Percentiles rank a stretch among this genome's conserved stretches.
These are phyloP conservation scores for Curvularia sp. DNA, from an alignment of 2,329 filamentous ascomycete genomes.

Conservation along the genomic window DNA sequence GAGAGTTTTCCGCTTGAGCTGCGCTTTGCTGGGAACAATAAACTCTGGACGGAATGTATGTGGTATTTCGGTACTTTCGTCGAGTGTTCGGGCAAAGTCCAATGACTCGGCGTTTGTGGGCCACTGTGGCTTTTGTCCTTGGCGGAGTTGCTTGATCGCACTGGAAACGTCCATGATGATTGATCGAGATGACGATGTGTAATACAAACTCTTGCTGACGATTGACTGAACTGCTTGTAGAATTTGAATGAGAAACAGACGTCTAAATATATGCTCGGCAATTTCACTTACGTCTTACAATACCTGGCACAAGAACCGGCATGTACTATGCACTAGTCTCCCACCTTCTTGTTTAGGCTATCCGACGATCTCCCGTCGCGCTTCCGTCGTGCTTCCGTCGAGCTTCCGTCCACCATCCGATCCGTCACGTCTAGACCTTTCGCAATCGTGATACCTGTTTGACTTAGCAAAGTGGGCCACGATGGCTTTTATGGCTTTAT, in stretches of 20 bases:
- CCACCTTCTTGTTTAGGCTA: constrained; percentile 29
- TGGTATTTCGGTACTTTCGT: constrained; percentile 44
- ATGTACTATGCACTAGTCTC: constrained; percentile 10
- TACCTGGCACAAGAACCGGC: constrained; percentile 15
- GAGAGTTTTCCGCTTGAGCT: constrained; percentile 69
- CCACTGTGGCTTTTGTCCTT: constrained; percentile 41
- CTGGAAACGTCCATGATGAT: constrained; percentile 32
- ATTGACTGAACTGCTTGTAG: constrained; percentile 3
- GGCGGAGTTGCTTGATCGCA: constrained; percentile 37
- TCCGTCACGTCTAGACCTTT: neutral
- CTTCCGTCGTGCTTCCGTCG: constrained; percentile 9
- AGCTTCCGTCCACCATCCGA: constrained; percentile 19
- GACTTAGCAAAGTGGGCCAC: constrained; percentile 1
- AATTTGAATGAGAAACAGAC: constrained; percentile 1
- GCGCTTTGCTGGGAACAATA: constrained; percentile 74
- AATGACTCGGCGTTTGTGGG: constrained; percentile 31
- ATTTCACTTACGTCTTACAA: constrained; percentile 20
- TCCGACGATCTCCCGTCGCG: constrained; percentile 12
- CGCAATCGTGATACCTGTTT: constrained; percentile 2
- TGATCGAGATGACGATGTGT: constrained; percentile 5
- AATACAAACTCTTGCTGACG: neutral
- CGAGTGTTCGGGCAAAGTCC: constrained; percentile 38
- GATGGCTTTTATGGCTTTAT: neutral
- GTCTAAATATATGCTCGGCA: constrained; percentile 17
- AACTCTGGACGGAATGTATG: constrained; percentile 68